A percentile compares a stretch with the other conserved stretches of the same genome.
These are phyloP conservation scores for Chalciporus piperatus DNA, from an alignment of 768 basidiomycete genomes.

Conservation along the genomic window DNA sequence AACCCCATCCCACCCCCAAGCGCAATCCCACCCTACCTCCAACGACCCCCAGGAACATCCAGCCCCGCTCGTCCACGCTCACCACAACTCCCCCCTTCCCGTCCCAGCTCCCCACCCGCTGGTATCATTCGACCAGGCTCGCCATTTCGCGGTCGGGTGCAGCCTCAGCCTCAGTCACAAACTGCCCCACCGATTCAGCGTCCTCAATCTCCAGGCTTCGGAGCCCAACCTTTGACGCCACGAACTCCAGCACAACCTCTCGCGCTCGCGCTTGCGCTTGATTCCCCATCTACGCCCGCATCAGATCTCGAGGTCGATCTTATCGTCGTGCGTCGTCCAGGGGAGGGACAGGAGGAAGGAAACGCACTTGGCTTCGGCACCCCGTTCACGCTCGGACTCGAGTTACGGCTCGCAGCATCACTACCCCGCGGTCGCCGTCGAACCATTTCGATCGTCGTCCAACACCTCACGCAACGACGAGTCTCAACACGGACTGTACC, in stretches of 20 bases:
- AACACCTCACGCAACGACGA: slow-evolving; percentile 55
- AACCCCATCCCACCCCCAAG: slow-evolving; percentile 49
- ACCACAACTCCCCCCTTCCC: slow-evolving; percentile 48
- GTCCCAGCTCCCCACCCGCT: slow-evolving; percentile 57
- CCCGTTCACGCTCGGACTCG: slow-evolving; percentile 58
- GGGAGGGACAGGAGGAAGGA: background rate
- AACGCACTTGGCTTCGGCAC: slow-evolving; percentile 46
- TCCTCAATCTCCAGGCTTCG: slow-evolving; percentile 33
- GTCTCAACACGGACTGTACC: slow-evolving; percentile 9
- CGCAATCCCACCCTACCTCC: slow-evolving; percentile 78
- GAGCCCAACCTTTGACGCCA: slow-evolving; percentile 13
- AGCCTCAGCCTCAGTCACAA: slow-evolving; percentile 25
- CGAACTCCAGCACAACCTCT: slow-evolving; percentile 20
- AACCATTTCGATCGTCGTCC: slow-evolving; percentile 57
- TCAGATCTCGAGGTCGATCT: slow-evolving; percentile 58
- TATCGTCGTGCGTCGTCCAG: slow-evolving; percentile 48
- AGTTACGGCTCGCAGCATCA: slow-evolving; percentile 48
- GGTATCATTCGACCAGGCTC: slow-evolving; percentile 44
- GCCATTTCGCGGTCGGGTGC: slow-evolving; percentile 32
- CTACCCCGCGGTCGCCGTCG: slow-evolving; percentile 35
- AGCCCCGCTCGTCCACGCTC: slow-evolving; percentile 55
- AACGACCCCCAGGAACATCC: slow-evolving; percentile 42
- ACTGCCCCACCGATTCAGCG: slow-evolving; percentile 23
- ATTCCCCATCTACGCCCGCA: slow-evolving; percentile 15
- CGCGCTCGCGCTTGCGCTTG: background rate